Conservation (phyloP, 1,284 basidiomycete species). For the Singerocomus inundabilis region DNA sequence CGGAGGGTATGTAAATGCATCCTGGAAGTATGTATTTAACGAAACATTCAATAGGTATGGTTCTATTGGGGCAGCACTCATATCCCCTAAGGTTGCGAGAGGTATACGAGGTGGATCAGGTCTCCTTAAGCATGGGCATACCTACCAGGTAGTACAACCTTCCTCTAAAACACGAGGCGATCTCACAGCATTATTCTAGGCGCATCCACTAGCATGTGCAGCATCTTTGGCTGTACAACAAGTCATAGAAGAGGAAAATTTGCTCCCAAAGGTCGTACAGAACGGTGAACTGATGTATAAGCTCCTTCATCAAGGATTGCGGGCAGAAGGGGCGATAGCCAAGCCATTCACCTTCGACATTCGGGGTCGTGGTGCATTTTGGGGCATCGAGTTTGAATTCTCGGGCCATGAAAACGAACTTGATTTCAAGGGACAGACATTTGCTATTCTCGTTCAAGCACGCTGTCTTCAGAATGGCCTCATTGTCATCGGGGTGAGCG, state of each 20-base stretch:
- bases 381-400: slow-evolving; percentile 80
- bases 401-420: slow-evolving; percentile 39
- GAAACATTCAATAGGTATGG: slow-evolving; percentile 54
- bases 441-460: slow-evolving; percentile 65
- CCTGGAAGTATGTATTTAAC: slow-evolving; percentile 5
- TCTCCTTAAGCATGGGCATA: slow-evolving; percentile 82
- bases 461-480: slow-evolving; percentile 62
- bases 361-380: slow-evolving; percentile 78
- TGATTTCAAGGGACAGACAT: slow-evolving; percentile 51
- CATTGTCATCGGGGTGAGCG: slow-evolving; percentile 69
- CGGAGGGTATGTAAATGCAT: slow-evolving; percentile 58
- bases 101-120: slow-evolving; percentile 67
- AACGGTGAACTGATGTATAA: slow-evolving; percentile 63
- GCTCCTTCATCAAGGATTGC: slow-evolving; percentile 55
- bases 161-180: background rate
- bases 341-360: slow-evolving; percentile 72
- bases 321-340: slow-evolving; percentile 51
- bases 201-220: slow-evolving; percentile 71
- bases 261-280: slow-evolving; percentile 62
- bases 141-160: slow-evolving; percentile 61
- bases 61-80: slow-evolving; percentile 77
- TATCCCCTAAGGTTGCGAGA: slow-evolving; percentile 68
- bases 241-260: slow-evolving; percentile 64
- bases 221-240: slow-evolving; percentile 79
- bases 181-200: slow-evolving; percentile 38